These are phyloP conservation scores for Nemania sp. DNA, from an alignment of 2,329 filamentous ascomycete genomes.

Conservation along the genomic window DNA sequence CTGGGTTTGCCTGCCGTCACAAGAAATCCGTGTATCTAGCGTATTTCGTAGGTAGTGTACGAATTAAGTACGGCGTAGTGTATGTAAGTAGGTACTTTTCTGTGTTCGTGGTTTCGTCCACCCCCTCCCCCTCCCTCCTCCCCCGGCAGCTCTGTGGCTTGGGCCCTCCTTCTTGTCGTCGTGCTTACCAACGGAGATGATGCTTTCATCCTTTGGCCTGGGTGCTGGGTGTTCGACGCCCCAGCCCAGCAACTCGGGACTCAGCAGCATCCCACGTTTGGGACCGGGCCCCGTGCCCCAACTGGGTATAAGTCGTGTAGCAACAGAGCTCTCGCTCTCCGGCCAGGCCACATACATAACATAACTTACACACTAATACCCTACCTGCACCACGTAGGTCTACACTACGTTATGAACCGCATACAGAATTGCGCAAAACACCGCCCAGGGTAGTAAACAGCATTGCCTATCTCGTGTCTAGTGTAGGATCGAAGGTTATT, in stretches of 20 bases:
- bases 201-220: not conserved
- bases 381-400: too few relatives aligned
- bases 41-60: not conserved
- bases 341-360: constrained; percentile 7
- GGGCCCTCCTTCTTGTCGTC: not conserved
- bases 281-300: not conserved
- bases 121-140: not conserved
- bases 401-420: not conserved
- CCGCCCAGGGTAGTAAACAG: not conserved
- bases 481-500: constrained; percentile 11
- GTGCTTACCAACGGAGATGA: constrained; percentile 6
- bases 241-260: constrained; percentile 13
- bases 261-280: not conserved
- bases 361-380: too few relatives aligned
- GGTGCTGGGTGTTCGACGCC: constrained; percentile 4
- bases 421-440: constrained; percentile 2
- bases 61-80: too few relatives aligned
- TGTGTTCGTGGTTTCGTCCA: not conserved
- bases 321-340: constrained; percentile 23
- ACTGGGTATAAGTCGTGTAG: too few relatives aligned
- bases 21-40: not conserved
- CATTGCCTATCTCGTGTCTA: not conserved
- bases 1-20: constrained; percentile 7
- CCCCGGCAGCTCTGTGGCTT: constrained; percentile 11
- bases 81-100: too few relatives aligned